Evolutionary conservation across 768 basidiomycete genomes (phyloP).

Genomic region (Auricularia heimuer): DNA sequence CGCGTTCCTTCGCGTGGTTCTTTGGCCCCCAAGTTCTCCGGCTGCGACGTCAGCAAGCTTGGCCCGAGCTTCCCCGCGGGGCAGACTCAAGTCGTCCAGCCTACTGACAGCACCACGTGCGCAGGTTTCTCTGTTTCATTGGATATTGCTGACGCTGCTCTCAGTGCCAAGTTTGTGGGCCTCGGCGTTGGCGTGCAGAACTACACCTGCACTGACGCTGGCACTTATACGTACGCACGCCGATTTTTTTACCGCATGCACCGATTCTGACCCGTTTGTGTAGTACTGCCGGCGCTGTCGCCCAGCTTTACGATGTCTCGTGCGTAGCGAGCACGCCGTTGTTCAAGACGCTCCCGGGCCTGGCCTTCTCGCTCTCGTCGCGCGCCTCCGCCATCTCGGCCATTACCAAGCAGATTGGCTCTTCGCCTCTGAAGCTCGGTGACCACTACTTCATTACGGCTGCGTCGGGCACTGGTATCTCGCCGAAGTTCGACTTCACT

Average conservation of each 20-base stretch:
- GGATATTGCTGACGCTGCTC: background rate
- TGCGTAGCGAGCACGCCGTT: conserved; percentile 12
- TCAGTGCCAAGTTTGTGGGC: background rate
- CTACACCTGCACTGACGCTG: conserved; percentile 23
- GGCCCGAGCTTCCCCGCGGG: background rate
- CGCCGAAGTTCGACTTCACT: conserved; percentile 51
- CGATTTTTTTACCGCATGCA: too few relatives aligned
- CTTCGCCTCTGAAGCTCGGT: conserved; percentile 23
- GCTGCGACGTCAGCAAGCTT: background rate
- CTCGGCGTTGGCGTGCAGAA: conserved; percentile 22
- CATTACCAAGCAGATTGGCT: conserved; percentile 6
- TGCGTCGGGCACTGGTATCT: conserved; percentile 21
- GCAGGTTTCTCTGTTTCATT: background rate
- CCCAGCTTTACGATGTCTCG: conserved; percentile 21
- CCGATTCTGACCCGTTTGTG: background rate
- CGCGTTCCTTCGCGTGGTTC: background rate
- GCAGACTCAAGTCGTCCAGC: background rate
- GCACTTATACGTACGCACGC: conserved; percentile 8
- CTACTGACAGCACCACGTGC: background rate
- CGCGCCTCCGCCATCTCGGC: background rate
- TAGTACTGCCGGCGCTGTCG: conserved; percentile 10
- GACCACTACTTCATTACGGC: conserved; percentile 47
- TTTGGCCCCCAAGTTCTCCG: background rate
- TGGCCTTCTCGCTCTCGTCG: background rate
- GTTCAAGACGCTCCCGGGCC: background rate